A percentile compares a stretch with the other conserved stretches of the same genome.
Evolutionary conservation across 345 rosid species (phyloP).

Genomic region (Hirschfeldia incana): DNA sequence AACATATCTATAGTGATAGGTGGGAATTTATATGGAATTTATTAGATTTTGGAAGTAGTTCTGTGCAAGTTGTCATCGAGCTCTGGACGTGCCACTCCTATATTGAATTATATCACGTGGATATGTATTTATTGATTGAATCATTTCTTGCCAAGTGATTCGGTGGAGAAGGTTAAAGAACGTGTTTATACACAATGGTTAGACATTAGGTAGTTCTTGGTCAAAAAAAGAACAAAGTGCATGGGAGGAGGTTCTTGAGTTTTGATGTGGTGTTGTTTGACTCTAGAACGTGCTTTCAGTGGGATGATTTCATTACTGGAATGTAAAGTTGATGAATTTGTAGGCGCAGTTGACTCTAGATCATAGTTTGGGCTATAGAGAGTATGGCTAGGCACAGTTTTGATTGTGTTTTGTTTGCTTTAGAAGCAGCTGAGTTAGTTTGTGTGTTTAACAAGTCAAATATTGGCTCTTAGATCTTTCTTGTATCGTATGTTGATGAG

Average conservation of each 20-base stretch:
- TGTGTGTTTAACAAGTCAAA: background rate
- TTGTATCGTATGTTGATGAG: background rate
- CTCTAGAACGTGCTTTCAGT: background rate
- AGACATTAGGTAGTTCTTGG: background rate
- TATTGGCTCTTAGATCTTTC: background rate
- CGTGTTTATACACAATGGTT: background rate
- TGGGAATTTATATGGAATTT: background rate
- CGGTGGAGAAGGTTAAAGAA: background rate
- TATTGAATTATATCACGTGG: background rate
- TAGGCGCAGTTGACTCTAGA: too few species aligned
- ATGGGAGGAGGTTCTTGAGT: background rate
- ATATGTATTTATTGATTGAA: background rate
- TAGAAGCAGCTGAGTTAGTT: background rate
- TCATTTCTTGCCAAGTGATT: background rate
- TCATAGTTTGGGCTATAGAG: background rate
- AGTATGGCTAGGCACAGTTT: background rate
- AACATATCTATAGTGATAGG: background rate
- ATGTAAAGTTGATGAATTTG: background rate
- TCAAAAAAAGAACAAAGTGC: background rate
- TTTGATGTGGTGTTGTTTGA: background rate
- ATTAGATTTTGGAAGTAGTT: background rate
- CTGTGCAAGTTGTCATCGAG: background rate
- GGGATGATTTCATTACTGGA: background rate
- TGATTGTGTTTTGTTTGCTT: background rate
- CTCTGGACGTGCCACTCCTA: background rate